Conservation (phyloP, 2,329 filamentous ascomycete species). For the Didymella pinodella region DNA sequence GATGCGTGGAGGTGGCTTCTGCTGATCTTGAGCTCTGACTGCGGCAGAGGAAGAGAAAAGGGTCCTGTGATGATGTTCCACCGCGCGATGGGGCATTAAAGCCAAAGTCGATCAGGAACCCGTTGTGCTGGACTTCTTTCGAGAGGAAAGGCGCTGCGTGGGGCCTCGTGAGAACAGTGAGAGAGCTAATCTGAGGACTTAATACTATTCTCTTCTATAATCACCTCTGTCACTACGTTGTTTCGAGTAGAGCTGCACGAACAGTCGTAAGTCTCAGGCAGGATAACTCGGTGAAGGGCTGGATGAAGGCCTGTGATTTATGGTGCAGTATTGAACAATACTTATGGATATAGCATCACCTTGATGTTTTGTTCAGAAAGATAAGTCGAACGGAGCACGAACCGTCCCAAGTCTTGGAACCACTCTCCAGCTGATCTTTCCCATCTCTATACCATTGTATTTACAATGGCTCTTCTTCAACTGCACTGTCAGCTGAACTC, state of each 20-base stretch:
- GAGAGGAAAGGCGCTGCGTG: slow-evolving; percentile 24
- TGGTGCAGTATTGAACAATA: no score
- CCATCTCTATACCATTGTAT: no score
- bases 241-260: background rate
- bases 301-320: no score
- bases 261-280: no score
- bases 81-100: slow-evolving; percentile 40
- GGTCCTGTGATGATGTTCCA: slow-evolving; percentile 48
- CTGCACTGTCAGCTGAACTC: no score
- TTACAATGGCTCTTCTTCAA: no score
- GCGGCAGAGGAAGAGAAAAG: slow-evolving; percentile 25
- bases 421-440: no score
- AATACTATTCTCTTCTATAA: background rate
- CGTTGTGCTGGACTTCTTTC: slow-evolving; percentile 19
- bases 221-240: background rate
- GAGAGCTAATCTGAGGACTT: slow-evolving; percentile 50
- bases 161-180: slow-evolving; percentile 44
- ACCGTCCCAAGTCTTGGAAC: no score
- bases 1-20: slow-evolving; percentile 13
- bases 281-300: no score
- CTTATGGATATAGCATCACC: no score
- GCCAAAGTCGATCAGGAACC: slow-evolving; percentile 48
- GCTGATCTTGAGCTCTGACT: slow-evolving; percentile 20
- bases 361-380: no score
- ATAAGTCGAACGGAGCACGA: no score